phyloP scores from a whole-genome alignment of 305 asterid genomes.

The Coffea humblotiana region DNA sequence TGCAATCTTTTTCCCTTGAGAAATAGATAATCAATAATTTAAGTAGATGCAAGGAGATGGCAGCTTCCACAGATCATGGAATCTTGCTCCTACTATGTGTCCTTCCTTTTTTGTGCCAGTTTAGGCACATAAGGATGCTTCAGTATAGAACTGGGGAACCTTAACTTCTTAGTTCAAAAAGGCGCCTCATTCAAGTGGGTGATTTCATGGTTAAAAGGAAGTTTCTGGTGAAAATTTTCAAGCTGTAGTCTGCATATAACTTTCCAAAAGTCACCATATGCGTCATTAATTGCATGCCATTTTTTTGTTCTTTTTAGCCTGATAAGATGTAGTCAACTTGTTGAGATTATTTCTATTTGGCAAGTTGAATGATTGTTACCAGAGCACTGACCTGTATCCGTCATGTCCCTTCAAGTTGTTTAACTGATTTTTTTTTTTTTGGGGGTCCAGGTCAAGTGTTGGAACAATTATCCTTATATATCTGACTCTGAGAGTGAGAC shows the following conservation, averaged over 20 bases:
- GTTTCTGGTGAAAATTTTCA: not conserved
- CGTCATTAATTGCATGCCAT: not conserved
- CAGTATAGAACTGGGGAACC: not conserved
- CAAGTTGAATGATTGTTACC: not conserved
- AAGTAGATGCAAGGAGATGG: not conserved
- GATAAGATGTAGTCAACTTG: not conserved
- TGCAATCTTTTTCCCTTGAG: not conserved
- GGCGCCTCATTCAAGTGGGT: not conserved
- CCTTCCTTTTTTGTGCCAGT: not conserved
- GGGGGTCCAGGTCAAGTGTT: slow-evolving; percentile 28
- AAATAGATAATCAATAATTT: not conserved
- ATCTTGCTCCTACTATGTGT: not conserved
- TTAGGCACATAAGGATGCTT: not conserved
- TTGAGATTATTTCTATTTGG: not conserved
- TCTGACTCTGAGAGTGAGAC: slow-evolving; percentile 35
- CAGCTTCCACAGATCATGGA: not conserved
- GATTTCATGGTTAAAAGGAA: not conserved
- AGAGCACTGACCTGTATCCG: not conserved
- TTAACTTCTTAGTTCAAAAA: not conserved
- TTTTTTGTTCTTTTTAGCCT: not conserved
- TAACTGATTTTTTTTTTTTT: not conserved
- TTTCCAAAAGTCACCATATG: not conserved
- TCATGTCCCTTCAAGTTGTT: not conserved
- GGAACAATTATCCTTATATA: slow-evolving; percentile 38
- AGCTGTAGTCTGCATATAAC: not conserved